Evolutionary conservation across 495 filamentous ascomycete species (phyloP), one percentile per base, ranked within the genome.

Genomic region (Hypoxylon crocopeplum): DNA sequence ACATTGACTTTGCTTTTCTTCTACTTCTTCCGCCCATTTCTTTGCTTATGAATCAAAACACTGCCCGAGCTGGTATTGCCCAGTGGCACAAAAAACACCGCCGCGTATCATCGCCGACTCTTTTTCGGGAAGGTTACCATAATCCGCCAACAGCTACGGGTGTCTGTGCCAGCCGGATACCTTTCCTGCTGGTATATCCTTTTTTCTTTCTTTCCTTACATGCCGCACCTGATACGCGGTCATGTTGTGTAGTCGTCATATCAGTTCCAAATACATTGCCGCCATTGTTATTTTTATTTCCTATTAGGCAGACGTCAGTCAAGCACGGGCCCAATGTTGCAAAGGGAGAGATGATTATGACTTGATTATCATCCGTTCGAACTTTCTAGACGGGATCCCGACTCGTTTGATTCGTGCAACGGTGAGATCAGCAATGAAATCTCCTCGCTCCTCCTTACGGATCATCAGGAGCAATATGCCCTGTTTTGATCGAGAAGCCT

Each of bases 401-500:
- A 56, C 46, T 36, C 44, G 39, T 65, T 66, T 66, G 55, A 62
- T 59, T 66, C 68, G 61, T 70, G 47, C 62, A 50, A 70, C 65
- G 44, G 68, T 68, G 54, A 63, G 57, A 66, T 68, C 62, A 61
- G 61, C 62, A 66, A 56, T 64, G 55, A 56, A 63, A 66, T 61
- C 62, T 49, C 62, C 41, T 36, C 46, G 51, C 27, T 48, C 57
- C 53, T 56, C 48, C 51, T 57, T 48, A 40, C 40, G 48, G 48
- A 48, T 49, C 48, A 12, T 52, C 37, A 44, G 36, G 48, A 56
- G 47, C 50, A 40, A 46, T 30, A 61, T 57, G 45, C 56, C 51
- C 47, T 57, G 47, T 44, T 62, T 56, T 50, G 45, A 46, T 61
- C 57, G 39, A 66, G 51, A 51, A 54, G 51, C 49, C 15, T 30